These are phyloP conservation scores for Thelonectria discophora DNA, from an alignment of 2,329 filamentous ascomycete genomes.

Conservation along the genomic window DNA sequence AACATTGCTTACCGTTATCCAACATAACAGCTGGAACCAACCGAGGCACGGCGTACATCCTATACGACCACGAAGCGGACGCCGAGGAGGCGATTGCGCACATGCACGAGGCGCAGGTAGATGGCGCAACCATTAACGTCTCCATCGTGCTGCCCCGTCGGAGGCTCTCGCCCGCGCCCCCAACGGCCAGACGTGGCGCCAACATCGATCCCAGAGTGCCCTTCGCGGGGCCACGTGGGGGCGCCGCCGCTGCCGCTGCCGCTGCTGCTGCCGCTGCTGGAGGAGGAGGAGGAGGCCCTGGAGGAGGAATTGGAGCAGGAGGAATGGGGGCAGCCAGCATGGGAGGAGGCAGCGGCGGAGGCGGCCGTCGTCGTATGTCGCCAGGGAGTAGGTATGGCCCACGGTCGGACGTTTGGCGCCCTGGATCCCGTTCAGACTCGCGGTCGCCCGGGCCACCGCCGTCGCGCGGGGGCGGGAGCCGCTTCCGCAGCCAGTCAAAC, in stretches of 20 bases:
- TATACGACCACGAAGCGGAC: slow-evolving; percentile 79
- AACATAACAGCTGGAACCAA: slow-evolving; percentile 86
- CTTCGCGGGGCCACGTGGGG: slow-evolving; percentile 45
- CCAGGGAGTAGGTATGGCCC: slow-evolving; percentile 52
- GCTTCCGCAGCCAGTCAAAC: slow-evolving; percentile 57
- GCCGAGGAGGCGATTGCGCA: slow-evolving; percentile 91
- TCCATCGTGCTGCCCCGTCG: slow-evolving; percentile 87
- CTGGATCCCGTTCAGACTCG: slow-evolving; percentile 62
- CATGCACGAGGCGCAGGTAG: slow-evolving; percentile 97
- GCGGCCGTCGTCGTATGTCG: slow-evolving; percentile 49
- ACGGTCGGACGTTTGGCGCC: slow-evolving; percentile 68
- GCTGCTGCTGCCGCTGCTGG: too few species aligned
- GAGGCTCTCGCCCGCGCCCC: slow-evolving; percentile 83
- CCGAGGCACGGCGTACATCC: slow-evolving; percentile 91
- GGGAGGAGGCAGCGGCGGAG: slow-evolving; percentile 45
- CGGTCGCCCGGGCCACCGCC: slow-evolving; percentile 55
- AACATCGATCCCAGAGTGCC: slow-evolving; percentile 62
- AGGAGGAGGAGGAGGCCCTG: too few species aligned
- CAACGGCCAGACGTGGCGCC: slow-evolving; percentile 70
- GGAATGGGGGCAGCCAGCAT: slow-evolving; percentile 15
- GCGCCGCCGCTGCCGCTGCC: slow-evolving; percentile 34
- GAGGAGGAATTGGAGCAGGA: too few species aligned
- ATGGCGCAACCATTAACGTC: slow-evolving; percentile 83
- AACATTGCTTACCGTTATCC: slow-evolving; percentile 17
- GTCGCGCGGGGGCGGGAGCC: slow-evolving; percentile 45